Evolutionary conservation across 306 rosid genomes (phyloP).

Genomic region (Fagus crenata): DNA sequence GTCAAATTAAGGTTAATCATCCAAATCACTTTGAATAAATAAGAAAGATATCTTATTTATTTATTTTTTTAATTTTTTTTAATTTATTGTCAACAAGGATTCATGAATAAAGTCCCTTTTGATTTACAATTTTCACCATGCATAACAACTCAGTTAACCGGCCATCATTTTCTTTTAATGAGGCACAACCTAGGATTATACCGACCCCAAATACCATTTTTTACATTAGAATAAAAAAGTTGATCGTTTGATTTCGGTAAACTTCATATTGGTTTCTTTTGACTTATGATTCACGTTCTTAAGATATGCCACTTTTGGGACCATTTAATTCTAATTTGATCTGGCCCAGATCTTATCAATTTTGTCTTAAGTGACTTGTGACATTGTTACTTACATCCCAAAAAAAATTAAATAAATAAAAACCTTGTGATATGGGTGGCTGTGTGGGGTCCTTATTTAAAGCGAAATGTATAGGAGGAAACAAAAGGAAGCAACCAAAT

Average conservation of each 20-base stretch:
- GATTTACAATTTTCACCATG: no score
- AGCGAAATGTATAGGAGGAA: slow-evolving; percentile 46
- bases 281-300: slow-evolving; percentile 46
- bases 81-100: no score
- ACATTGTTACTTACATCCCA: no score
- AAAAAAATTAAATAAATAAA: background rate
- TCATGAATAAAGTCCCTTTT: no score
- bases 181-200: slow-evolving; percentile 25
- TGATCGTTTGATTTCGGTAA: slow-evolving; percentile 29
- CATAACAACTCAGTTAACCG: no score
- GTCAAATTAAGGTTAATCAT: slow-evolving; percentile 26
- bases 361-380: slow-evolving; percentile 29
- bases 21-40: background rate
- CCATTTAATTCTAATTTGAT: slow-evolving; percentile 37
- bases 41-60: no score
- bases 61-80: no score
- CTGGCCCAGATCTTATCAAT: slow-evolving; percentile 41
- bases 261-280: slow-evolving; percentile 34
- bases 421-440: slow-evolving; percentile 32
- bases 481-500: slow-evolving; percentile 67
- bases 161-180: no score
- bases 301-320: slow-evolving; percentile 45
- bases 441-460: slow-evolving; percentile 41
- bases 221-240: slow-evolving; percentile 31
- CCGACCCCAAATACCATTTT: slow-evolving; percentile 39